Base-by-base conservation (phyloP, 306 rosid species). In the Inga oerstediana region DNA sequence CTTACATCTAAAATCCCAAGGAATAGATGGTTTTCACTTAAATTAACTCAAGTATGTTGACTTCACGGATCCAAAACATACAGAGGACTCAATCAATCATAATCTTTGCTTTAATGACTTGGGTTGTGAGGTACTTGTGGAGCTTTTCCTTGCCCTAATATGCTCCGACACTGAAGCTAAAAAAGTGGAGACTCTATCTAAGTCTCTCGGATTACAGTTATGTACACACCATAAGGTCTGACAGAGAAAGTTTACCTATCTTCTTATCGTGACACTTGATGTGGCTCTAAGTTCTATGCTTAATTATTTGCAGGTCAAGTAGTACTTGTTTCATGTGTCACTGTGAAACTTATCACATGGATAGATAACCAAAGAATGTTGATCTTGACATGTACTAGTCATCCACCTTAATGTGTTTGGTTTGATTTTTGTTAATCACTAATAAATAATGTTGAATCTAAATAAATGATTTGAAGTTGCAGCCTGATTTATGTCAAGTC, bases 101-200 rank as follows among this genome's bases (percentile, higher is more conserved):
- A 74, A 68, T 59, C 85, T 73, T 69, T 59, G 64, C 76, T 79
- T 41, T 66, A 71, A 85, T 73, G 79, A 82, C 75, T 74, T 87
- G 75, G 68, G 70, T 62, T 30, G 34, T 76, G 41, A 34, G 54
- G 46, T 30, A 65, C 83, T 82, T 67, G 59, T 48, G 80, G 52
- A 87, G 83, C 0, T 71, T 71, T 43, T 71, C 75, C 8, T n/a
- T 71, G 37, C 75, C 75, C 35, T 7, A 71, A 44, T 43, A 24
- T 10, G 75, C 72, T 39, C 82, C 82, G 80, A 78, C 84, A 83
- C 71, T 74, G 71, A 78, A 48, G 66, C 72, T 83, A 75, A 73
- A 73, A 66, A 69, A 14, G 24, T 9, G 59, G 73, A 44, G 54
- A 22, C 35, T 41, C 5, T n/a, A 41, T 22, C 15, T 11, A 22